Base-by-base conservation (phyloP, 805 yeast species). In the Sugiyamaella floridensis region DNA sequence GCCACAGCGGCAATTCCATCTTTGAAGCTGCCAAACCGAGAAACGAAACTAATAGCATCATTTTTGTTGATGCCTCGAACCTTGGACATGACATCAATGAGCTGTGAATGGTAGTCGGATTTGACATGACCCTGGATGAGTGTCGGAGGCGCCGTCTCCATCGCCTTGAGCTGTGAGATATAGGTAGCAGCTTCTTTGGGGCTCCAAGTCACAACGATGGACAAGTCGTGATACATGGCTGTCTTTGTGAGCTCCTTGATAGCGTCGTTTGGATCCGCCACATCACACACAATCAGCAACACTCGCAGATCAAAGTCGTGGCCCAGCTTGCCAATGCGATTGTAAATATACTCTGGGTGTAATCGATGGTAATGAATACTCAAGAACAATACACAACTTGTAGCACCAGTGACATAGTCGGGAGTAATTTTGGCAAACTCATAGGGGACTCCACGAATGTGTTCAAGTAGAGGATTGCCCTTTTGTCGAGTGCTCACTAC, bases 301-400 rank as follows among this genome's bases (percentile, higher is more conserved):
- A 71, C 54, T 34, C 60, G 49, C 41, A 58, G 51, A 12, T 59
- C 60, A 42, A 51, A 57, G 42, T 59, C 65, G 26, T 58, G 55
- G 14, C 72, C 72, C 15, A 73, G 59, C 47, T 60, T 57, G 19
- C 58, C 56, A 20, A 73, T 66, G 14, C 76, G 65, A 16, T 59
- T 57, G 60, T 63, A 66, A 16, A 73, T 70, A 53, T 73, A 72
- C 53, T 72, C 76, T 2, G 76, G 76, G 45, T 68, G 72, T 28
- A 73, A 57, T 12, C 65, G 54, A 54, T 69, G 69, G 49, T 69
- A 69, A 41, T 65, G 53, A 49, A 69, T 53, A 34, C 65, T 64
- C 50, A 72, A 60, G 51, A 65, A 73, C 40, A 72, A 61, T 18
- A 64, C 71, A 40, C 74, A 69, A 32, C 65, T 60, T 2, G 61